phyloP scores from a whole-genome alignment of 129 eudicot species.

The Arctium minus region DNA sequence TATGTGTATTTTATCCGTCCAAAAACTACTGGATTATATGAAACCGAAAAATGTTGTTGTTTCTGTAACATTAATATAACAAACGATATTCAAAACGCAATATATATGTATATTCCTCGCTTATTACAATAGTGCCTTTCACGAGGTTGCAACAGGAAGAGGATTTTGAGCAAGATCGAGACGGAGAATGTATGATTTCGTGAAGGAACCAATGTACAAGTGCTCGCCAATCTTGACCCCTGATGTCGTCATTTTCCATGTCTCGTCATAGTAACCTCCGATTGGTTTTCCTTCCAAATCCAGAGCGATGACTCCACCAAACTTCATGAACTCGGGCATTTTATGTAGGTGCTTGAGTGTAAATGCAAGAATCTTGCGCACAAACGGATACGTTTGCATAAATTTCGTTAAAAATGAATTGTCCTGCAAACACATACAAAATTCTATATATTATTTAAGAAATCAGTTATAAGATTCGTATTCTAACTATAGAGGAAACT shows the following conservation, averaged over 20 bases:
- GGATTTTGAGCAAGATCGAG: slow-evolving; percentile 47
- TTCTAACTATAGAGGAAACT: background rate
- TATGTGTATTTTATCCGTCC: too few relatives aligned
- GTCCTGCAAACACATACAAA: slow-evolving; percentile 13
- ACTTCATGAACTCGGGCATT: slow-evolving; percentile 12
- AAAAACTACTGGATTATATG: too few relatives aligned
- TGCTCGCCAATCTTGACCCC: slow-evolving; percentile 55
- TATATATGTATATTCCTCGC: background rate
- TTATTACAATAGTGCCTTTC: background rate
- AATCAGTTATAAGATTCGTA: background rate
- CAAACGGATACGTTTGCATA: slow-evolving; percentile 12
- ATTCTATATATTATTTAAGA: background rate
- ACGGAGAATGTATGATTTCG: slow-evolving; percentile 44
- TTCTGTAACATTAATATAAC: background rate
- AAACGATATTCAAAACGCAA: background rate
- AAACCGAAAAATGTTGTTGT: too few relatives aligned
- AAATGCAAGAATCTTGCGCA: slow-evolving; percentile 14
- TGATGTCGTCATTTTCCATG: slow-evolving; percentile 26
- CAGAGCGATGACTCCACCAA: slow-evolving; percentile 20
- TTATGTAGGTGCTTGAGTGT: slow-evolving; percentile 8
- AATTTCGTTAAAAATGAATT: background rate
- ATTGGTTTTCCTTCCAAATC: slow-evolving; percentile 28
- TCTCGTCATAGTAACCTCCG: slow-evolving; percentile 14
- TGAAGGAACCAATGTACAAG: slow-evolving; percentile 53
- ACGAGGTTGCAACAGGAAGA: background rate